Conservation (phyloP, 768 basidiomycete genomes). For the Kwoniella europaea region DNA sequence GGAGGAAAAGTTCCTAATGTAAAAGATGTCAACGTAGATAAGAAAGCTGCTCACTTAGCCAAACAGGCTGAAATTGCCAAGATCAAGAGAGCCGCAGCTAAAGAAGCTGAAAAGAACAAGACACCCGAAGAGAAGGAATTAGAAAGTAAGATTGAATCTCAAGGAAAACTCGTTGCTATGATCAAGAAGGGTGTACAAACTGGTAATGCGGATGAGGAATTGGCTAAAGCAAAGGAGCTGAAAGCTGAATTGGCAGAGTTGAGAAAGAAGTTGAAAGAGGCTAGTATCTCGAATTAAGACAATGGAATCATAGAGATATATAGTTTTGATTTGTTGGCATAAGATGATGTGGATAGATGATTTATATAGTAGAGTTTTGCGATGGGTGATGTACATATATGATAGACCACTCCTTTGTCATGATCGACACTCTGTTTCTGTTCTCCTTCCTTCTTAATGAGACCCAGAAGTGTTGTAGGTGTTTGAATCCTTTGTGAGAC, state of each 20-base stretch:
- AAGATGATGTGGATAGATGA: not conserved
- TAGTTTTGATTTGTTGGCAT: not conserved
- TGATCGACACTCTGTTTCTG: not conserved
- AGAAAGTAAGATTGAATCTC: conserved; percentile 74
- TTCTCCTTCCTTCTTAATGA: not conserved
- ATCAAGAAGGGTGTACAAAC: conserved; percentile 65
- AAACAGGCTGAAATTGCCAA: conserved; percentile 61
- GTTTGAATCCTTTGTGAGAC: conserved; percentile 25
- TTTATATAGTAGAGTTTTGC: conserved; percentile 10
- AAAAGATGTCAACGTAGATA: conserved; percentile 40
- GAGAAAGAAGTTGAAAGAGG: conserved; percentile 49
- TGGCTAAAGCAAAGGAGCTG: conserved; percentile 39
- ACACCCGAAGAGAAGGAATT: conserved; percentile 73
- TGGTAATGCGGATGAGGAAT: conserved; percentile 51
- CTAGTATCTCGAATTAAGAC: conserved; percentile 12
- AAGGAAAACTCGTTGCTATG: conserved; percentile 73
- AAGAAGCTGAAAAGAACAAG: conserved; percentile 61
- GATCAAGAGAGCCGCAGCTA: conserved; percentile 61
- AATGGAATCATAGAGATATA: not conserved
- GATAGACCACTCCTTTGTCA: not conserved
- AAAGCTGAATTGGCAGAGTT: conserved; percentile 50
- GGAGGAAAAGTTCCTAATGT: conserved; percentile 60
- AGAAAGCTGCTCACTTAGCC: conserved; percentile 51
- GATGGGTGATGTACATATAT: not conserved
- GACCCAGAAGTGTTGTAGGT: not conserved